Base-by-base conservation (phyloP, 257 asterid species). In the Rauvolfia tetraphylla region DNA sequence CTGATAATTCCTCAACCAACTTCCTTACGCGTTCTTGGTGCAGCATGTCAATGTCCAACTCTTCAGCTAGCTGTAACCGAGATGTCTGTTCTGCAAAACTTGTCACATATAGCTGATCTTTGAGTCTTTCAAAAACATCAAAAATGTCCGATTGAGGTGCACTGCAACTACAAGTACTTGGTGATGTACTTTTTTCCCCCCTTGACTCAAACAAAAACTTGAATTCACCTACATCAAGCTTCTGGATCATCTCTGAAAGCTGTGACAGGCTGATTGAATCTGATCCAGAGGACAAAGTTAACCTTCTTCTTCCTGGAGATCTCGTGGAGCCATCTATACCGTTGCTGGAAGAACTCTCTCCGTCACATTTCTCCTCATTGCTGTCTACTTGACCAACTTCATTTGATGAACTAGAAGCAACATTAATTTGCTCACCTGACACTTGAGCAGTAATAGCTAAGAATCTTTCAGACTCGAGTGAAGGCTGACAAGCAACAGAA, bases 81-180 rank as follows among this genome's bases (percentile, higher is more conserved):
- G 78, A 83, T 33, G 87, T 89, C 81, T 95, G 97, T 80, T 86
- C 93, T 54, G 84, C 89, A 77, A 88, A 82, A 84, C 84, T 90
- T 53, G 92, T 81, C 68, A 90, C 84, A 85, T 91, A 93, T 63
- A 95, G 77, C 77, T 93, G 90, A 79, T 95, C 93, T 78, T 90
- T 92, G 69, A 95, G 88, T 87, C 83, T 84, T 86, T 91, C 98
- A 75, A 82, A 82, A 74, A 79, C 73, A 81, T 84, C 89, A 83
- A 73, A 72, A 75, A 61, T 71, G 71, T 71, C 79, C 59, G 79
- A 67, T 22, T 78, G 85, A 51, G 79, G 25, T 76, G 67, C 80
- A 78, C 74, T 68, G 66, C 51, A 63, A 75, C 79, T 68, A 61
- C 72, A 79, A 62, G 81, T 63, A 68, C 66, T 83, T 29, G 67